These are phyloP conservation scores for Symbiotaphrina buchneri DNA, from an alignment of 495 filamentous ascomycete genomes.

Conservation along the genomic window DNA sequence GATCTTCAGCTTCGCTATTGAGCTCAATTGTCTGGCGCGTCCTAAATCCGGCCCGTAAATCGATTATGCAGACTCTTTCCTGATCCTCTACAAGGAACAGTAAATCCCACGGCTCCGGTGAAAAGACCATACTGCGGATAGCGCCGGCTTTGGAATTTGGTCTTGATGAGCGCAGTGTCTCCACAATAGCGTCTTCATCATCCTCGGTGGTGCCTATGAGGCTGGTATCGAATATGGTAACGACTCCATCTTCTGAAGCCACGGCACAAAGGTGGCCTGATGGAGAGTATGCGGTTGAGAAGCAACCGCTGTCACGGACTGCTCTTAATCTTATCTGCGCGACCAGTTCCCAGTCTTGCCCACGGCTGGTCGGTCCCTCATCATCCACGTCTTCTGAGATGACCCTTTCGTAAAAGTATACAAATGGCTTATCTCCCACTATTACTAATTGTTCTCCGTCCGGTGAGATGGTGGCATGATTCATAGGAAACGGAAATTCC, in stretches of 20 bases:
- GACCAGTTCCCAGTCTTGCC: not conserved
- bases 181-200: constrained; percentile 20
- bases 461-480: constrained; percentile 80
- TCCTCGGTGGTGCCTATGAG: constrained; percentile 17
- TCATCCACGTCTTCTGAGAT: constrained; percentile 10
- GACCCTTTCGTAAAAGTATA: constrained; percentile 51
- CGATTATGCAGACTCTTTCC: constrained; percentile 63
- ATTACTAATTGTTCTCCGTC: constrained; percentile 62
- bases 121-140: constrained; percentile 77
- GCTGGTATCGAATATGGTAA: constrained; percentile 41
- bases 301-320: constrained; percentile 26
- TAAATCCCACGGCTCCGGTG: constrained; percentile 74
- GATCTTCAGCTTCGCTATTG: constrained; percentile 29
- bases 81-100: constrained; percentile 85
- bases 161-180: constrained; percentile 18
- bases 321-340: not conserved
- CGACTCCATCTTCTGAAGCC: constrained; percentile 47
- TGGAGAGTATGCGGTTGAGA: constrained; percentile 50
- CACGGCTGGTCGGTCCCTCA: not conserved
- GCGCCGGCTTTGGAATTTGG: constrained; percentile 34
- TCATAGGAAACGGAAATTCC: constrained; percentile 58
- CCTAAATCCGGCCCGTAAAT: constrained; percentile 54
- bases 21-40: constrained; percentile 53
- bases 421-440: constrained; percentile 63
- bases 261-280: constrained; percentile 44